Percentiles rank a stretch among this genome's conserved stretches.
These are phyloP conservation scores for Solanum sparsipilum DNA, from an alignment of 257 asterid species.

Conservation along the genomic window DNA sequence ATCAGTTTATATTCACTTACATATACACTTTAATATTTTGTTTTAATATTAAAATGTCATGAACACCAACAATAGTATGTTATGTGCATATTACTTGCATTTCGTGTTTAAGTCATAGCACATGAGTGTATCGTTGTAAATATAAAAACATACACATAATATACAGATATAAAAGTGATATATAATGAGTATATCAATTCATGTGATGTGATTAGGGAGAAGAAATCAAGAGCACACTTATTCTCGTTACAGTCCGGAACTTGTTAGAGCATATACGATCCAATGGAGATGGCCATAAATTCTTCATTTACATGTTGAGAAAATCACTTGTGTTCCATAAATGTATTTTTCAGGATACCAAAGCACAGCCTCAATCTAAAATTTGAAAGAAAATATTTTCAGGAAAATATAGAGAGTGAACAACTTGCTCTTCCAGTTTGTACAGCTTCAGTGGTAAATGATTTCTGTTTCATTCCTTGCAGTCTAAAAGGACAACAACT, in stretches of 20 bases:
- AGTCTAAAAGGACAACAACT: neutral
- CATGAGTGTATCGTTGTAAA: too few species aligned
- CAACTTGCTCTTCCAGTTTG: neutral
- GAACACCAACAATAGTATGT: too few species aligned
- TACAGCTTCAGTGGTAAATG: neutral
- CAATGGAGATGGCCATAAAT: neutral
- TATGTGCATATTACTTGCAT: too few species aligned
- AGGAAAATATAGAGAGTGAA: neutral
- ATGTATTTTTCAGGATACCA: neutral
- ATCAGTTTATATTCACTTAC: too few species aligned
- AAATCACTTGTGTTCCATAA: neutral
- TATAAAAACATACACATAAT: neutral
- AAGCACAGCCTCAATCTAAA: neutral
- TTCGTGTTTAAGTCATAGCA: too few species aligned
- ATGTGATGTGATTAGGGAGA: neutral
- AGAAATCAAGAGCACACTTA: neutral
- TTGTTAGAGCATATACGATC: too few species aligned
- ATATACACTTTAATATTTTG: too few species aligned
- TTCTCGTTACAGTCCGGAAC: too few species aligned
- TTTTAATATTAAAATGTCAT: too few species aligned
- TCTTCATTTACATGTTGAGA: neutral
- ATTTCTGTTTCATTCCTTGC: neutral
- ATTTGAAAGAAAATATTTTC: neutral
- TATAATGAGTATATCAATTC: neutral
- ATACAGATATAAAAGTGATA: neutral